Base-by-base conservation (phyloP, 805 yeast species). In the Saccharomycopsis amapae region DNA sequence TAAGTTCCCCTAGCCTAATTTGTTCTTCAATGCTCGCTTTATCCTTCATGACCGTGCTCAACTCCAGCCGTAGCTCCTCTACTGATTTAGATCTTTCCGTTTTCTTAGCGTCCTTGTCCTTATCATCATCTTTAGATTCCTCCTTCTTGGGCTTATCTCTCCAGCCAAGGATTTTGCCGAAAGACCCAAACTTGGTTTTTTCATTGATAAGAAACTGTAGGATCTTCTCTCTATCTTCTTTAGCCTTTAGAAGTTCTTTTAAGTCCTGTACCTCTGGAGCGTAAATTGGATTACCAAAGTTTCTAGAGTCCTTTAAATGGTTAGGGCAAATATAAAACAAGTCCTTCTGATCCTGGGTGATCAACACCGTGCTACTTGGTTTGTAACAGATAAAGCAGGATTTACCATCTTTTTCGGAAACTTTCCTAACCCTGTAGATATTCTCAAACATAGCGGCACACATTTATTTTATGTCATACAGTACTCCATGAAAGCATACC, bases 341-440 rank as follows among this genome's bases (percentile, higher is more conserved):
- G 55, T 76, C 82, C 19, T 40, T 39, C 34, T 50, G 53, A 30
- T 47, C 34, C n/a, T 9, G 1, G 2, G 76, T 61, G 5, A 77
- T 58, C 26, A 77, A 56, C 10, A 76, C 81, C 0, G 68, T 54
- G 4, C 60, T 40, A 0, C 77, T 60, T 1, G 77, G 71, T 51
- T 73, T 75, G 58, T 62, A 75, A 61, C 83, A 77, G 12, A 76
- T 58, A 18, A 49, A 51, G 55, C 83, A 77, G 1, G 81, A 57
- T 51, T 65, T 71, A 22, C 69, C 44, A 45, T 69, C 72, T 3
- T 55, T 45, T 1, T 58, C 63, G 1, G 75, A 67, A 72, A 50
- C 81, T 43, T 60, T 61, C 40, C 73, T 62, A 26, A 65, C 52
- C 10, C 53, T 58, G 55, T 77, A 76, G 3, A 55, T 57, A 54